phyloP scores from a whole-genome alignment of 352 stramenopile genomes.

The Phytophthora meadii region DNA sequence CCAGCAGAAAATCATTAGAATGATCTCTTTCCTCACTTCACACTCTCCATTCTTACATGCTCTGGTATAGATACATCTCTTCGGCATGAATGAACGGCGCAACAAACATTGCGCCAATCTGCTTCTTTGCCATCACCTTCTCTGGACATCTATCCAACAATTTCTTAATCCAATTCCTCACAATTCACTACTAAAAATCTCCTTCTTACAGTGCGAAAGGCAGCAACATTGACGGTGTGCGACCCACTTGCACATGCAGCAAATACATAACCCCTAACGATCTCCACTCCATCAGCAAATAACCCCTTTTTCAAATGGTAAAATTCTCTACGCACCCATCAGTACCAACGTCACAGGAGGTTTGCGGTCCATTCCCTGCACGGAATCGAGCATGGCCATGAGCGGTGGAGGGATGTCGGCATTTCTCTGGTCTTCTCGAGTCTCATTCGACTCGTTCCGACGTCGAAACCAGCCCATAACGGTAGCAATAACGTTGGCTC shows the following conservation, averaged over 20 bases:
- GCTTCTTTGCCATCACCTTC: constrained; percentile 45
- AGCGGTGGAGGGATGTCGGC: constrained; percentile 40
- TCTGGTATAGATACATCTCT: constrained; percentile 91
- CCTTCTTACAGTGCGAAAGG: constrained; percentile 54
- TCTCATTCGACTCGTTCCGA: constrained; percentile 18
- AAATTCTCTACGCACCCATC: constrained; percentile 38
- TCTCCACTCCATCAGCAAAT: not conserved
- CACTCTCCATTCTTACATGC: constrained; percentile 62
- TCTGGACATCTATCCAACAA: constrained; percentile 71
- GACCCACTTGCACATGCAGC: constrained; percentile 61
- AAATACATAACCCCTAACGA: constrained; percentile 57
- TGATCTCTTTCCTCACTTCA: not conserved
- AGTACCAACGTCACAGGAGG: constrained; percentile 56
- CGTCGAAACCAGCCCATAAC: constrained; percentile 26
- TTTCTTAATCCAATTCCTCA: constrained; percentile 2
- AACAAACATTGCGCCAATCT: constrained; percentile 58
- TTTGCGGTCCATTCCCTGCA: constrained; percentile 71
- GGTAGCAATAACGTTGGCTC: not conserved
- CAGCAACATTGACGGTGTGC: constrained; percentile 41
- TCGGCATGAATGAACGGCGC: constrained; percentile 87
- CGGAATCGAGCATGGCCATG: constrained; percentile 44
- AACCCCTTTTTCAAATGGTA: not conserved
- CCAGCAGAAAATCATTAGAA: not conserved
- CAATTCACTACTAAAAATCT: not conserved
- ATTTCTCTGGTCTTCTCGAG: constrained; percentile 1